phyloP scores from a whole-genome alignment of 2,329 filamentous ascomycete genomes.

The Cladophialophora yegresii region DNA sequence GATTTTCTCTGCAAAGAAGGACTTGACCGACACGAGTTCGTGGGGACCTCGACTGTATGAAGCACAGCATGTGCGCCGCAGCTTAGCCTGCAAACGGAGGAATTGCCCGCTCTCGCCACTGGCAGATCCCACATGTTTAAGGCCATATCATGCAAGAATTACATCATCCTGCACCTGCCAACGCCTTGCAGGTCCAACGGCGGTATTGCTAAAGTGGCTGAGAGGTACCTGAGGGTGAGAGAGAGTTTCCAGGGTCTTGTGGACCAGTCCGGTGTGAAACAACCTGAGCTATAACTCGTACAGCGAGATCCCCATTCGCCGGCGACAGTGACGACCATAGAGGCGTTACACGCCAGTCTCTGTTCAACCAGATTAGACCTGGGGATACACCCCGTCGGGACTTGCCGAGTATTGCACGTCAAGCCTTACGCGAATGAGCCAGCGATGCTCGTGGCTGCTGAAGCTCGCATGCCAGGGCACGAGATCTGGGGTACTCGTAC shows the following conservation, averaged over 20 bases:
- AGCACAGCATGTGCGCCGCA: neutral
- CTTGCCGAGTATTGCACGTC: neutral
- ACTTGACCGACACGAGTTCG: neutral
- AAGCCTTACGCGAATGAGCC: neutral
- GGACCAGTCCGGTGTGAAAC: neutral
- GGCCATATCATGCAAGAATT: neutral
- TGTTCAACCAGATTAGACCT: neutral
- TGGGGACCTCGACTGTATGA: neutral
- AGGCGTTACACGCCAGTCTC: neutral
- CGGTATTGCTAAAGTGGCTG: neutral
- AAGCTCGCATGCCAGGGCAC: neutral
- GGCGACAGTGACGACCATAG: neutral
- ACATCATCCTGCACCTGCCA: neutral
- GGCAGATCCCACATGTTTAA: neutral
- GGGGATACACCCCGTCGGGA: neutral
- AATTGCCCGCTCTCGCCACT: neutral
- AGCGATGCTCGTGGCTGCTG: neutral
- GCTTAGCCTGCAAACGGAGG: neutral
- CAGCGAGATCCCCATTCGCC: neutral
- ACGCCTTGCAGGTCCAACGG: neutral
- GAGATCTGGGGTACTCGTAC: neutral
- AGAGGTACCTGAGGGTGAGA: neutral
- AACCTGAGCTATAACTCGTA: neutral
- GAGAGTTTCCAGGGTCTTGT: neutral
- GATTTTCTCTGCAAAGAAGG: neutral